Evolutionary conservation across 139 green algal species (phyloP).

Genomic region (Closterium sp.): DNA sequence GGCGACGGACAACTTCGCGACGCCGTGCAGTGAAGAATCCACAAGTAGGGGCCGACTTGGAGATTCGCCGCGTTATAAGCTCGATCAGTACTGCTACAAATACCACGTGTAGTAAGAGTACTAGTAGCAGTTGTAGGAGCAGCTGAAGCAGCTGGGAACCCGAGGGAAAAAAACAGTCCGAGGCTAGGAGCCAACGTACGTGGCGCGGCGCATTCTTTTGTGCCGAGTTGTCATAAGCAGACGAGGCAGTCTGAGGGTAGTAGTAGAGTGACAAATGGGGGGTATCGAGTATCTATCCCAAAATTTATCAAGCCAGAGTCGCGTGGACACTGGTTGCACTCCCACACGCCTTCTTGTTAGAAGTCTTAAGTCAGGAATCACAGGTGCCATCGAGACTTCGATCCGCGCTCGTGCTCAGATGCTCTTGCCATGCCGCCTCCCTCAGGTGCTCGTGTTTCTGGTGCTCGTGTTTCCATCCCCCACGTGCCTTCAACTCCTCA

Average conservation of each 20-base stretch:
- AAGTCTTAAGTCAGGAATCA: neutral
- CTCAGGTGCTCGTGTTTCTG: too few species aligned
- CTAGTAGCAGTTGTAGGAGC: too few species aligned
- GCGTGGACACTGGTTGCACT: too few species aligned
- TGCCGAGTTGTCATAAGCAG: too few species aligned
- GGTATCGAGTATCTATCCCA: neutral
- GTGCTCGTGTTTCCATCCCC: neutral
- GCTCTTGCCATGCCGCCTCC: neutral
- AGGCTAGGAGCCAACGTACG: too few species aligned
- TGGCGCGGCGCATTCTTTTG: too few species aligned
- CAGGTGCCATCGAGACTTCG: neutral
- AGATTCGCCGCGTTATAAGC: neutral
- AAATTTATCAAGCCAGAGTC: too few species aligned
- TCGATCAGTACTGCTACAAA: neutral
- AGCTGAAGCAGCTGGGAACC: neutral
- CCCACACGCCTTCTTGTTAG: too few species aligned
- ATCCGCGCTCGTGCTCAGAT: neutral
- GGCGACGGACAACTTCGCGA: conserved; percentile 1
- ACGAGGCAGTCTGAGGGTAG: neutral
- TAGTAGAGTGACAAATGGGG: neutral
- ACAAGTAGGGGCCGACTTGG: neutral
- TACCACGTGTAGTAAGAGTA: neutral
- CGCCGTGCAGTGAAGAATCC: conserved; percentile 1
- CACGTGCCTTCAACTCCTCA: neutral
- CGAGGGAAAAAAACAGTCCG: too few species aligned